Conservation (phyloP, 2,329 filamentous ascomycete genomes). For the Fusarium nanum region DNA sequence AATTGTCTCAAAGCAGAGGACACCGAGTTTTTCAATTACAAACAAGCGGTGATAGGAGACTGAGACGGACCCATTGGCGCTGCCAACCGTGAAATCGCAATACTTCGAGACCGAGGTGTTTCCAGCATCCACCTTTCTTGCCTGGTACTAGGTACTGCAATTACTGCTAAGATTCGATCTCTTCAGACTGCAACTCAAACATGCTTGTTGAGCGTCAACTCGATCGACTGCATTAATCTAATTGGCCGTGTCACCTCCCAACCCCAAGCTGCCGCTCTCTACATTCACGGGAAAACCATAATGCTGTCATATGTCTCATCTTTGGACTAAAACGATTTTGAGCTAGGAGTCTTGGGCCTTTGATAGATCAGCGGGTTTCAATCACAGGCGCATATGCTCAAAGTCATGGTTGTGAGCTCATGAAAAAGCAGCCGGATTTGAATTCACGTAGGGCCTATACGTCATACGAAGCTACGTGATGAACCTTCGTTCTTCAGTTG, state of each 20-base stretch:
- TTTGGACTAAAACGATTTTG: neutral
- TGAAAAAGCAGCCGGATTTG: neutral
- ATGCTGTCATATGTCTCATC: neutral
- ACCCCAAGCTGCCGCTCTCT: constrained; percentile 2
- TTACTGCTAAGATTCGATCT: constrained; percentile 26
- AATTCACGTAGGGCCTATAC: neutral
- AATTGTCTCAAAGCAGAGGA: neutral
- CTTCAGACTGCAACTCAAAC: constrained; percentile 1
- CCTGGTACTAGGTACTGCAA: constrained; percentile 33
- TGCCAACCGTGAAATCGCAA: neutral
- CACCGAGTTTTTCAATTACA: neutral
- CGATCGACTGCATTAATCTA: neutral
- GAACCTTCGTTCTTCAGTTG: neutral
- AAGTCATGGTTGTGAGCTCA: neutral
- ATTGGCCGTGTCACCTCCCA: neutral
- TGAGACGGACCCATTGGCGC: neutral
- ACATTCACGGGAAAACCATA: neutral
- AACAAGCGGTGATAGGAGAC: neutral
- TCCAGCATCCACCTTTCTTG: constrained; percentile 21
- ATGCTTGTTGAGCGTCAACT: neutral
- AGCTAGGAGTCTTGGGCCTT: neutral
- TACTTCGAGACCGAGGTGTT: neutral
- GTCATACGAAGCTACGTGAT: neutral
- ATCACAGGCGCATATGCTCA: neutral
- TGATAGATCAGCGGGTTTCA: neutral